Conservation (phyloP, 2,329 filamentous ascomycete species). For the Thermoascus crustaceus region DNA sequence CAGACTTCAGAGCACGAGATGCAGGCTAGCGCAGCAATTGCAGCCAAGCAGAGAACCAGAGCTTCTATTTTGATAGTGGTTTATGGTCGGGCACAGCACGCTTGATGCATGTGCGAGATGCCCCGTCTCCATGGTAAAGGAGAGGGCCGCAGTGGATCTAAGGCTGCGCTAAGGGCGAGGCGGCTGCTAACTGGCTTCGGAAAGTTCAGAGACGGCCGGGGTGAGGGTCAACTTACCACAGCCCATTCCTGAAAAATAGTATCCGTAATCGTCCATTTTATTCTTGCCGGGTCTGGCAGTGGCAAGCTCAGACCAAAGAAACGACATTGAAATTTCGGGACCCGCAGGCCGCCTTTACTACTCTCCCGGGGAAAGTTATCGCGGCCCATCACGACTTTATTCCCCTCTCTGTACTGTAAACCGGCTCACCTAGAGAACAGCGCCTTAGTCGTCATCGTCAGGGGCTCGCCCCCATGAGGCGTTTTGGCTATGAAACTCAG, state of each 20-base stretch:
- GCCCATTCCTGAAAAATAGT: constrained; percentile 2
- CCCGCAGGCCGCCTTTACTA: no score
- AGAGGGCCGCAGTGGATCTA: constrained; percentile 3
- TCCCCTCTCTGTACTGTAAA: no score
- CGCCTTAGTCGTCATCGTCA: no score
- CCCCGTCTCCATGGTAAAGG: constrained; percentile 8
- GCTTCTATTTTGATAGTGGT: constrained; percentile 4
- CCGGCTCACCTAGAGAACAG: no score
- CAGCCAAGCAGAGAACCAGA: constrained; percentile 1
- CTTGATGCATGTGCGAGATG: constrained; percentile 7
- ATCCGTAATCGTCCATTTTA: constrained; percentile 1
- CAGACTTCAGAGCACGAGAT: neutral
- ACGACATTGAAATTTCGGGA: no score
- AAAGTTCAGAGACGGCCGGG: constrained; percentile 2
- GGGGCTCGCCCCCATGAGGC: no score
- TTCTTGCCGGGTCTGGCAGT: no score
- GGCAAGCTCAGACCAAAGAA: no score
- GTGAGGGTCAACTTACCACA: constrained; percentile 1
- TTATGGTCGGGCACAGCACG: constrained; percentile 1
- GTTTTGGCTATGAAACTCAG: no score
- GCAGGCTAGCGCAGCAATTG: constrained; percentile 1
- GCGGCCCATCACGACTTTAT: no score
- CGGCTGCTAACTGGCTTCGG: constrained; percentile 1
- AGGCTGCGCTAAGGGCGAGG: constrained; percentile 2
- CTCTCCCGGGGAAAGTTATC: no score